phyloP scores from a whole-genome alignment of 805 yeast species.

The Monosporozyma aerobia region DNA sequence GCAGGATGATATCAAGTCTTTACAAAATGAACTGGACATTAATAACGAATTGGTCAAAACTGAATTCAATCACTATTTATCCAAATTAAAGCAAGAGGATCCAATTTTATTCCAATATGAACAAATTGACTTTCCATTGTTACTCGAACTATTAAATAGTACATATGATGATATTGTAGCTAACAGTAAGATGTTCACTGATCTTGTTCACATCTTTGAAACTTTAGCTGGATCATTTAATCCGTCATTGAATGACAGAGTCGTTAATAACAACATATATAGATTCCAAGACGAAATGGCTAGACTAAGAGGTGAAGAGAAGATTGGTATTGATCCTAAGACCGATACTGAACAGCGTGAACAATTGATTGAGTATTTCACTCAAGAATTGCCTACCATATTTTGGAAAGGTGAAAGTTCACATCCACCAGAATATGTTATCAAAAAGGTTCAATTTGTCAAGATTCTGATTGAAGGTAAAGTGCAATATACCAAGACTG shows the following conservation, averaged over 20 bases:
- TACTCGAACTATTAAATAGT: constrained; percentile 8
- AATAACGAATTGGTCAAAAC: constrained; percentile 18
- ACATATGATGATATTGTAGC: constrained; percentile 13
- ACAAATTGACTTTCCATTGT: constrained; percentile 4
- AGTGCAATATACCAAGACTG: constrained; percentile 12
- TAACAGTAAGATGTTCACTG: constrained; percentile 16
- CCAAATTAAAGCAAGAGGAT: constrained; percentile 13
- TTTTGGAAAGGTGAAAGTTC: constrained; percentile 16
- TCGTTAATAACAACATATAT: constrained; percentile 66
- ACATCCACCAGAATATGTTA: constrained; percentile 17
- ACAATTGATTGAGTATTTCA: constrained; percentile 19
- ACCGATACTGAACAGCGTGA: constrained; percentile 18
- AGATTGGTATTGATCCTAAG: constrained; percentile 15
- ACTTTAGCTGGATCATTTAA: constrained; percentile 54
- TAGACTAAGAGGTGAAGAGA: constrained; percentile 10
- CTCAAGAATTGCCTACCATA: constrained; percentile 20
- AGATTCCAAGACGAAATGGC: constrained; percentile 36
- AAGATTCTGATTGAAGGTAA: constrained; percentile 17
- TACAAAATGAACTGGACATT: constrained; percentile 7
- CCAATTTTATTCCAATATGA: constrained; percentile 21
- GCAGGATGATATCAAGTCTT: constrained; percentile 5
- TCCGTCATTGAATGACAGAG: constrained; percentile 77
- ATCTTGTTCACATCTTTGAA: constrained; percentile 33
- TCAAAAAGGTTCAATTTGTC: constrained; percentile 23
- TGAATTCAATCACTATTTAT: constrained; percentile 11